Base-by-base conservation (phyloP, 192 early-diverging fungal genomes). In the Rhizophagus clarus region DNA sequence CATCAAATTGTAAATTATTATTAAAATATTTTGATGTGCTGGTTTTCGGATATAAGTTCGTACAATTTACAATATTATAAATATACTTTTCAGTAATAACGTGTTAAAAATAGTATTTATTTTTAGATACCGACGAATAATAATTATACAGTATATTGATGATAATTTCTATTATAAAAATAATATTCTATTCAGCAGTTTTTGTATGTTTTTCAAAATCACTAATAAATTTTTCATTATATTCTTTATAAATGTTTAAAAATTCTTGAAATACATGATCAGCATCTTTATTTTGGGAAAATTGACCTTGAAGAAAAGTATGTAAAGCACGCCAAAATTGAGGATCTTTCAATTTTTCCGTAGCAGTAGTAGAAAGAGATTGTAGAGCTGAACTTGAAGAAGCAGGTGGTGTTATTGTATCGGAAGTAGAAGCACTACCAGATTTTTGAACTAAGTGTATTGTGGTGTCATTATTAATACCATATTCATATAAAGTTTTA, bases 391-490 rank as follows among this genome's bases (percentile, higher is more conserved):
- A 17, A 14, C 10, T 22, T 45, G 60, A 32, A 45, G 75, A 28
- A 20, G n/a, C 11, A 20, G 11, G 7, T 17, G 34, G 2, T 15
- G 61, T 4, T 14, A 61, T n/a, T 26, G 32, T 24, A 37, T 8
- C 20, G 7, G 63, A 47, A 29, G 75, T 24, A 29, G 74, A 22
- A 34, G 67, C n/a, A 11, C 67, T 72, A 28, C 84, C 84, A 4
- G 86, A 79, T 62, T 86, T 88, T 49, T 87, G 60, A 74, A 90
- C 87, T 56, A 90, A 80, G 80, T 89, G 88, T 5, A 90, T 74
- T 12, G 82, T 77, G 3, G 84, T 84, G 42, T 81, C 89, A 20
- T 86, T 56, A 6, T 68, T 76, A 26, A 92, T 63, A 10, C 79
- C 80, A 69, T 90, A 89, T 29, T 92, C 90, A 4, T 61, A 73